Conservation (phyloP, 2,329 filamentous ascomycete species). For the Microdochium nivale region DNA sequence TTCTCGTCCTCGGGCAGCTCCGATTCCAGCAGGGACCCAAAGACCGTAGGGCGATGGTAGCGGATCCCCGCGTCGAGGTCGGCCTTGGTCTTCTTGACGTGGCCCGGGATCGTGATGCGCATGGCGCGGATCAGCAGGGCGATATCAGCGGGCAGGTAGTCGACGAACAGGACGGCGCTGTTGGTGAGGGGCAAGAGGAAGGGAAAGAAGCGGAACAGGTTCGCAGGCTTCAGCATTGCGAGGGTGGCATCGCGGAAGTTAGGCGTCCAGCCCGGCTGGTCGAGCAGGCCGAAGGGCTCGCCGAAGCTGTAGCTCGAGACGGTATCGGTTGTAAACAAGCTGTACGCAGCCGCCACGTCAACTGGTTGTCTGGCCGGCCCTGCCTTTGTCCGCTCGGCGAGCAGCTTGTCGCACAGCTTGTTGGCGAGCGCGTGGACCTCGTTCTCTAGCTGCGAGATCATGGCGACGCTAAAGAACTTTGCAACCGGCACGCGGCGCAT, state of each 20-base stretch:
- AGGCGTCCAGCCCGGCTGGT: constrained; percentile 14
- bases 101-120: constrained; percentile 1
- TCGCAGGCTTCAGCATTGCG: constrained; percentile 7
- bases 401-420: constrained; percentile 16
- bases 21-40: constrained; percentile 8
- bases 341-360: constrained; percentile 9
- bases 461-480: constrained; percentile 23
- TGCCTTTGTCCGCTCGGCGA: constrained; percentile 13
- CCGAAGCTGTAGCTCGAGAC: constrained; percentile 16
- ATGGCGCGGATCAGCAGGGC: constrained; percentile 3
- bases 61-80: constrained; percentile 1
- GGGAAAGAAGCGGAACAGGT: constrained; percentile 10
- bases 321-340: constrained; percentile 10
- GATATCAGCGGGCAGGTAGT: constrained; percentile 6
- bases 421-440: constrained; percentile 4
- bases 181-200: constrained; percentile 12
- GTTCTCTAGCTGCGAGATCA: constrained; percentile 13
- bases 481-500: constrained; percentile 18
- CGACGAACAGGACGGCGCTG: constrained; percentile 12
- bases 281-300: constrained; percentile 13
- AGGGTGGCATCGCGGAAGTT: constrained; percentile 12
- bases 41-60: constrained; percentile 5
- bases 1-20: constrained; percentile 8
- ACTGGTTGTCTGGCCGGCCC: constrained; percentile 3
- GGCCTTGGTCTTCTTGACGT: not conserved